A percentile compares a stretch with the other conserved stretches of the same genome.
Evolutionary conservation across 129 eudicot genomes (phyloP).

Genomic region (Apium graveolens): DNA sequence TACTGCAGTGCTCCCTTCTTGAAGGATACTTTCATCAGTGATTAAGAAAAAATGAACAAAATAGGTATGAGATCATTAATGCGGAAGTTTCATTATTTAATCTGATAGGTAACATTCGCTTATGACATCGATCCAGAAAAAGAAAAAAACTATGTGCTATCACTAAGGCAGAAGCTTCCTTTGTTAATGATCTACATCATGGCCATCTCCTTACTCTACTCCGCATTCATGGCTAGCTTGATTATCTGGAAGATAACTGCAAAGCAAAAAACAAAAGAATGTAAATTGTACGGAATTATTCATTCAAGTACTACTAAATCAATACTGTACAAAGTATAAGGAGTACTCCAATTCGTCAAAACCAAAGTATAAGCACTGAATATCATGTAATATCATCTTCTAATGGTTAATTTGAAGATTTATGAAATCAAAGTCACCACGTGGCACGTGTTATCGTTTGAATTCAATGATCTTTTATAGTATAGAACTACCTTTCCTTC

Average conservation of each 20-base stretch:
- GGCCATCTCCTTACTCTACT: background rate
- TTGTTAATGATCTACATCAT: background rate
- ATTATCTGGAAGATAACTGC: slow-evolving; percentile 50
- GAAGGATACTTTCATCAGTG: background rate
- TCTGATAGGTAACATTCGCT: background rate
- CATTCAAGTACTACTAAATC: background rate
- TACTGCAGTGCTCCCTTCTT: background rate
- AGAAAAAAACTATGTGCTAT: background rate
- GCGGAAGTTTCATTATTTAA: background rate
- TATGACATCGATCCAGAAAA: background rate
- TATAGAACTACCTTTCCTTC: background rate
- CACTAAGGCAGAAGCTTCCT: background rate
- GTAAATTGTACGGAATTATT: background rate
- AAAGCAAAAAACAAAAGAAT: slow-evolving; percentile 1
- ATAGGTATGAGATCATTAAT: background rate
- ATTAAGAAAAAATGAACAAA: background rate
- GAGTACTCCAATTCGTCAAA: background rate
- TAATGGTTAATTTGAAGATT: background rate
- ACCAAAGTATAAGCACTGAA: background rate
- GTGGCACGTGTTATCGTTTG: background rate
- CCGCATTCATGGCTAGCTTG: slow-evolving; percentile 34
- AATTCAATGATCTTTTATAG: background rate
- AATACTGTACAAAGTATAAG: background rate
- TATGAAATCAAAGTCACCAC: background rate
- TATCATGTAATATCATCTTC: background rate